Base-by-base conservation (phyloP, 257 asterid genomes). In the Nemophila menziesii region DNA sequence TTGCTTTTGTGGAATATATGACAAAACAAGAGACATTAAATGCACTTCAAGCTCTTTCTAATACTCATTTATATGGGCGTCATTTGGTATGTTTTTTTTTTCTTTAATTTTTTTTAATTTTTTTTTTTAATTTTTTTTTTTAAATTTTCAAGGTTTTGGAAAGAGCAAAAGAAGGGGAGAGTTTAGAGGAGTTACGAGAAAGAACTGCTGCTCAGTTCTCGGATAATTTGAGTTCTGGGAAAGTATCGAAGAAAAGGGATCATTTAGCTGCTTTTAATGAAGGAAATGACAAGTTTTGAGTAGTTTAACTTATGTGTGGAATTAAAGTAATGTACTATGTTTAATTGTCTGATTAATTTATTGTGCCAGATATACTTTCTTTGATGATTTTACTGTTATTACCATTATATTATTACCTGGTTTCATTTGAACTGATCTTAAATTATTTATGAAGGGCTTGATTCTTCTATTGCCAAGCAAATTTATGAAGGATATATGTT, bases 81-180 rank as follows among this genome's bases (percentile, higher is more conserved):
- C 95, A 69, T 75, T 55, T 89, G 98, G 98, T 89, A 78, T 7
- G 79, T 65, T 23, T n/a, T 39, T n/a, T n/a, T n/a, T n/a, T n/a
- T n/a, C n/a, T n/a, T n/a, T n/a, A n/a, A n/a, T n/a, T n/a, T n/a
- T n/a, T n/a, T n/a, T n/a, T n/a, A n/a, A n/a, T n/a, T n/a, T n/a
- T n/a, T n/a, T n/a, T n/a, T n/a, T n/a, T n/a, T n/a, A n/a, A n/a
- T n/a, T n/a, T n/a, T n/a, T n/a, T n/a, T n/a, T n/a, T n/a, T n/a
- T n/a, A n/a, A n/a, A n/a, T 14, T 1, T 44, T 64, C 58, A 68
- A 89, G 97, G 97, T 84, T 51, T 56, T 89, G 64, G 98, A 89
- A 69, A 70, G 86, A 58, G 98, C 98, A 15, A 89, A 89, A 57
- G 98, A 80, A 76, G 93, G 87, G 6, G 94, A 84, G 68, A 89